A percentile compares a stretch with the other conserved stretches of the same genome.
Conservation (phyloP, 2,329 filamentous ascomycete genomes). For the Ophiocordyceps camponoti-rufipedis region DNA sequence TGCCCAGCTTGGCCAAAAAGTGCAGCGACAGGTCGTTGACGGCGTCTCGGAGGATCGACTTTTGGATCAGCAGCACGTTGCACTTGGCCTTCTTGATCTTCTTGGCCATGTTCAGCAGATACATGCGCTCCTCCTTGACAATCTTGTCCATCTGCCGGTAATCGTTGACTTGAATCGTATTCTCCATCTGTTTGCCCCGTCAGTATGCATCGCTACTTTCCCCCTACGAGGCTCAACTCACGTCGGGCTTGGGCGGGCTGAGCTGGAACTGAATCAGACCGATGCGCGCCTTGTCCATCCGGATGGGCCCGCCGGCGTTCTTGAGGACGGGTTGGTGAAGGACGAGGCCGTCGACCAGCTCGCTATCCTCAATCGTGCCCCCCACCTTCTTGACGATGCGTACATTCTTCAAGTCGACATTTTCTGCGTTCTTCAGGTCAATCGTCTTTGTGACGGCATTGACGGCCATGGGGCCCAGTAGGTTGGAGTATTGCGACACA, state of each 20-base stretch:
- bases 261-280: slow-evolving; percentile 97
- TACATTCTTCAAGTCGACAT: slow-evolving; percentile 92
- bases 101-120: slow-evolving; percentile 97
- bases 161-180: slow-evolving; percentile 97
- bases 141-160: slow-evolving; percentile 99
- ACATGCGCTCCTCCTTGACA: slow-evolving; percentile 94
- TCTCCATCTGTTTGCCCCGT: slow-evolving; percentile 60
- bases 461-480: slow-evolving; percentile 93
- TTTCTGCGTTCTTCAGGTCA: slow-evolving; percentile 86
- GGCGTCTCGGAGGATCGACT: slow-evolving; percentile 92
- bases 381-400: slow-evolving; percentile 95
- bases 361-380: slow-evolving; percentile 94
- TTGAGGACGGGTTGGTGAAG: slow-evolving; percentile 88
- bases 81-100: slow-evolving; percentile 99
- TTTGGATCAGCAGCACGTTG: slow-evolving; percentile 95
- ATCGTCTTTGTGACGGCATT: slow-evolving; percentile 93
- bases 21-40: slow-evolving; percentile 96
- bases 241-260: slow-evolving; percentile 91
- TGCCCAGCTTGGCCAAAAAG: slow-evolving; percentile 93
- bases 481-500: slow-evolving; percentile 88
- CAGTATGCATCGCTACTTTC: slow-evolving; percentile 2
- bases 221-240: slow-evolving; percentile 22
- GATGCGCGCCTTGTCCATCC: slow-evolving; percentile 96
- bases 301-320: slow-evolving; percentile 71
- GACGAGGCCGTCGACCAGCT: slow-evolving; percentile 88